Evolutionary conservation across 371 early-diverging fungal species (phyloP), one percentile per base, ranked within the genome.

Genomic region (Apophysomyces sp.): DNA sequence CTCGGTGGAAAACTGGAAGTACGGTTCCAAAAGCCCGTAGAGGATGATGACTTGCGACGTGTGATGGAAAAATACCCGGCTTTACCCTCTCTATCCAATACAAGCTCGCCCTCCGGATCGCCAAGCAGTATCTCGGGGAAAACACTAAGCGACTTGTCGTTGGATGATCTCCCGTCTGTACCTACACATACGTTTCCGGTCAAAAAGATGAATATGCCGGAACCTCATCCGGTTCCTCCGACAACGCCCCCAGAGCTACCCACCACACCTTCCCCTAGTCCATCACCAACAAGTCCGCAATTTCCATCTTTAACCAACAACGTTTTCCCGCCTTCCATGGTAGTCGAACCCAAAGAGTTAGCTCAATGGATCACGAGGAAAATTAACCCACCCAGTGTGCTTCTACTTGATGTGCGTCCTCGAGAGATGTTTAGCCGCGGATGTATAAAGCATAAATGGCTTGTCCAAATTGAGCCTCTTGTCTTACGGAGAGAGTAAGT

Each of bases 381-480:
- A 49, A 66, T 60, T 39, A 62, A 69, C 56, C 83, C 71, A 27
- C 78, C 73, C 9, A 80, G 57, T 68, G 57, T 96, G 2, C 71
- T 97, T 29, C 59, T 97, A n/a, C 63, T 97, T 55, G 97, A 97
- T 75, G 85, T 96, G 15, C 83, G 97, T 28, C 81, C 85, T 6
- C 76, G 85, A 32, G 82, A 85, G 7, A 82, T 89, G 58, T 94
- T 81, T 73, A 70, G 76, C 1, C 67, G 75, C 60, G 94, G 92
- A 2, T 92, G 86, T 32, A 87, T 97, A 30, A 86, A 85, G 52
- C 86, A 90, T 69, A 72, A 64, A 39, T 77, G 82, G 70, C 69
- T 89, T 15, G 89, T 94, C 4, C 90, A 94, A 55, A 76, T 97
- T 11, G 94, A 96, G 41, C 96, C 96, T 0, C 52, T 83, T n/a